A percentile compares a stretch with the other conserved stretches of the same genome.
Evolutionary conservation across 768 basidiomycete species (phyloP).

Genomic region (Lyophyllum semitale): DNA sequence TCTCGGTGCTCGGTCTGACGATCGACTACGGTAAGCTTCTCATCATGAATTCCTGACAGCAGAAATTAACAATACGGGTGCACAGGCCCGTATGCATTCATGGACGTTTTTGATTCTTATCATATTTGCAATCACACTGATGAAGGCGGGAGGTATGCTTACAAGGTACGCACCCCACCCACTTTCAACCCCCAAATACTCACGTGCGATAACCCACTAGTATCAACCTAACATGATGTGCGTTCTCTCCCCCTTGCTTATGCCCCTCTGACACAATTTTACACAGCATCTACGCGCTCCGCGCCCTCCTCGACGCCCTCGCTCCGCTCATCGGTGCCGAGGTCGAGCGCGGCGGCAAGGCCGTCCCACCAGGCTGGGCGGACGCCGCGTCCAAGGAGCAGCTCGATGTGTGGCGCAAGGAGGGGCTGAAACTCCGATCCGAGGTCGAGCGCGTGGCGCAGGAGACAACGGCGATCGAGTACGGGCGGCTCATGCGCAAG

Average conservation of each 20-base stretch:
- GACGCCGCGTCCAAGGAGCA: slow-evolving; percentile 50
- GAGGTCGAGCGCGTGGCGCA: slow-evolving; percentile 67
- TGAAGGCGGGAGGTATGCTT: slow-evolving; percentile 75
- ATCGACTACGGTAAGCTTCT: too few species aligned
- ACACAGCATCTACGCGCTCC: too few species aligned
- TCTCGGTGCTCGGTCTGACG: slow-evolving; percentile 74
- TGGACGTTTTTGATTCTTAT: slow-evolving; percentile 86
- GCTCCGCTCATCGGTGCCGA: slow-evolving; percentile 91
- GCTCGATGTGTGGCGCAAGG: slow-evolving; percentile 61
- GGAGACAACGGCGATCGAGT: slow-evolving; percentile 62
- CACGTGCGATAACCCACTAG: too few species aligned
- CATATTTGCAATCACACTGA: too few species aligned
- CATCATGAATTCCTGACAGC: too few species aligned
- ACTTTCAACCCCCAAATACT: background rate
- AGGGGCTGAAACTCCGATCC: slow-evolving; percentile 53
- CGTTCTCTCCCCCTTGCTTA: slow-evolving; percentile 21
- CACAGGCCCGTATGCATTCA: slow-evolving; percentile 93
- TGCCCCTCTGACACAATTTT: slow-evolving; percentile 2
- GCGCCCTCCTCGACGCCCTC: slow-evolving; percentile 79
- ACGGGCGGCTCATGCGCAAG: slow-evolving; percentile 70
- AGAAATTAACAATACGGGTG: too few species aligned
- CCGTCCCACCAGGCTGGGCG: slow-evolving; percentile 68
- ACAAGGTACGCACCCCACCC: slow-evolving; percentile 39
- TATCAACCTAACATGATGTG: too few species aligned
- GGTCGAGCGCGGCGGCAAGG: too few species aligned